Evolutionary conservation across 345 rosid genomes (phyloP).

Genomic region (Nasturtium officinale): DNA sequence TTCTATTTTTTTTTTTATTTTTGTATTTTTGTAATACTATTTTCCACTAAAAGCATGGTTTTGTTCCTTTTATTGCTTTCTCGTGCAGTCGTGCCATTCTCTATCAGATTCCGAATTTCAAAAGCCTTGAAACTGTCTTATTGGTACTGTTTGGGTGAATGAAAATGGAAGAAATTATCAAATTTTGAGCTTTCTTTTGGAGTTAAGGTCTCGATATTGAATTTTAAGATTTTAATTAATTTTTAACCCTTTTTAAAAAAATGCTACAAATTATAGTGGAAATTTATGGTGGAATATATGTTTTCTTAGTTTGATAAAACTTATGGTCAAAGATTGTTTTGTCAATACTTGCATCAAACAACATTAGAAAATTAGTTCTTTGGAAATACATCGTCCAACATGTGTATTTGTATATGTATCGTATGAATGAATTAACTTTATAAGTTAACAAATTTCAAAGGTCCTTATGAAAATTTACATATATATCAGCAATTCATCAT

Average conservation of each 20-base stretch:
- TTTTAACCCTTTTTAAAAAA: not conserved
- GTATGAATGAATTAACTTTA: not conserved
- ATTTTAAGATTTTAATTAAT: not conserved
- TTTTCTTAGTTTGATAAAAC: constrained; percentile 1
- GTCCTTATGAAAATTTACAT: not conserved
- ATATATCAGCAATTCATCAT: not conserved
- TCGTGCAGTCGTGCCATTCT: not conserved
- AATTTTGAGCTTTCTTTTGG: not conserved
- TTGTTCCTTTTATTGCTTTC: not conserved
- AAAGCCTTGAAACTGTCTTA: not conserved
- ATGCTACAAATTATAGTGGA: not conserved
- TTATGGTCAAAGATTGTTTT: not conserved
- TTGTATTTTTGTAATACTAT: not conserved
- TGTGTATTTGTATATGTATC: not conserved
- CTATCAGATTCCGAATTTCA: not conserved
- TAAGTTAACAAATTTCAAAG: not conserved
- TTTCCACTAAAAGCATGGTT: not conserved
- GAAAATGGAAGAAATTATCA: not conserved
- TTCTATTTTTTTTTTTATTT: too few species aligned
- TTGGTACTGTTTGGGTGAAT: not conserved
- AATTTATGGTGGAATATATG: not conserved
- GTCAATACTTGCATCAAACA: not conserved
- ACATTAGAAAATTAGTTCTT: not conserved
- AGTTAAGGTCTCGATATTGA: not conserved
- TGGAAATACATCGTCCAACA: not conserved